Conservation (phyloP, 306 rosid genomes). For the Abrus pulchellus region DNA sequence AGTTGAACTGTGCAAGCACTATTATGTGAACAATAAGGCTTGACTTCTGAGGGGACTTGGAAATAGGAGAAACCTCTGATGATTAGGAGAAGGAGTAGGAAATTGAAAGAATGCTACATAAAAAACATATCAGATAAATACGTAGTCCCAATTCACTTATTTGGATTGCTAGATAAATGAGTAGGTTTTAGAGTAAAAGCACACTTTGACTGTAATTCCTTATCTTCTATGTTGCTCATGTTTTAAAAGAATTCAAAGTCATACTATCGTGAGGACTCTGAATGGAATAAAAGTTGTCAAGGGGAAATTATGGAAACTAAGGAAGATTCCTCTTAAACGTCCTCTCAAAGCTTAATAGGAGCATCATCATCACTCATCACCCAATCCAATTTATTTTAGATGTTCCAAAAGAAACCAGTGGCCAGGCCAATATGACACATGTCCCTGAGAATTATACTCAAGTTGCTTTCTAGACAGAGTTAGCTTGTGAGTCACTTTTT, state of each 20-base stretch:
- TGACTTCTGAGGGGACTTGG: not conserved
- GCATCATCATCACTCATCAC: not conserved
- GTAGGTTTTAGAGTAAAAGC: conserved; percentile 10
- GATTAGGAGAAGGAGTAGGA: not conserved
- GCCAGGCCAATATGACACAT: not conserved
- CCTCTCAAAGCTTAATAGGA: conserved; percentile 17
- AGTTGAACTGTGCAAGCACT: not conserved
- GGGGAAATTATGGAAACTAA: conserved; percentile 9
- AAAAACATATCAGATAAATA: conserved; percentile 13
- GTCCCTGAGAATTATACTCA: not conserved
- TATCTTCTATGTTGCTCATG: not conserved
- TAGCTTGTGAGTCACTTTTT: not conserved
- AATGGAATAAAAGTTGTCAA: conserved; percentile 26
- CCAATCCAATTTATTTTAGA: conserved; percentile 17
- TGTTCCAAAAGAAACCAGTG: conserved; percentile 4
- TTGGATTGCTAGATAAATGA: conserved; percentile 27
- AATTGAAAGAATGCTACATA: not conserved
- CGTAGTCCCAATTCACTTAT: not conserved
- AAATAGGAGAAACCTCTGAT: not conserved
- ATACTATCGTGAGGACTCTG: not conserved
- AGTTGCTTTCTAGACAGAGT: not conserved
- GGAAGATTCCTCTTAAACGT: not conserved
- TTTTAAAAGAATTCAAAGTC: conserved; percentile 1
- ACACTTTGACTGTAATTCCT: not conserved
- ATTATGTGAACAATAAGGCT: not conserved